These are phyloP conservation scores for Whalleya microplaca DNA, from an alignment of 2,329 filamentous ascomycete species.

Conservation along the genomic window DNA sequence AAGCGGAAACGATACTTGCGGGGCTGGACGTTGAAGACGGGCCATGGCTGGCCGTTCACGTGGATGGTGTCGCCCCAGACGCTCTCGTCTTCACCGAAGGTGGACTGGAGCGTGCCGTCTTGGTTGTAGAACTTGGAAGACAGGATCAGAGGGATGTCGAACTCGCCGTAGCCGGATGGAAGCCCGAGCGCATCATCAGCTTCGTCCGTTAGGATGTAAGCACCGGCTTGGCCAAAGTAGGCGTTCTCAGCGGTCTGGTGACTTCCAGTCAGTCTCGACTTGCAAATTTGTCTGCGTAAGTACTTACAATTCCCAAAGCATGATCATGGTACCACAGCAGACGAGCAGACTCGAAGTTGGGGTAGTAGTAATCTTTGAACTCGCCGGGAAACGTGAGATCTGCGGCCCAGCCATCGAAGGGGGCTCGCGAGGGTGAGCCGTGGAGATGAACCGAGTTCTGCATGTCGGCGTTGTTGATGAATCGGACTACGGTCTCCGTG, in stretches of 20 bases:
- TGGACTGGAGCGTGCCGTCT: constrained; percentile 53
- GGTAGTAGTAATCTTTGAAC: constrained; percentile 64
- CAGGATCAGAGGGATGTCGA: constrained; percentile 57
- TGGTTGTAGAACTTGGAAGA: constrained; percentile 54
- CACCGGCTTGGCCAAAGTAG: constrained; percentile 59
- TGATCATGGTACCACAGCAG: constrained; percentile 63
- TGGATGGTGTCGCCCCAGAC: constrained; percentile 62
- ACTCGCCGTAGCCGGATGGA: constrained; percentile 51
- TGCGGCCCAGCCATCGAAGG: constrained; percentile 58
- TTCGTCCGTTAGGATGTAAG: constrained; percentile 57
- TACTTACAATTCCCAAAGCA: constrained; percentile 39
- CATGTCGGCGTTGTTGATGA: constrained; percentile 52
- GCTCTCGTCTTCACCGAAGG: constrained; percentile 47
- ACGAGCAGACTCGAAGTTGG: constrained; percentile 56
- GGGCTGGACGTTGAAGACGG: constrained; percentile 60
- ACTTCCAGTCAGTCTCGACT: constrained; percentile 27
- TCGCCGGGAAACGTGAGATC: constrained; percentile 55
- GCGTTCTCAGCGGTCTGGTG: constrained; percentile 55
- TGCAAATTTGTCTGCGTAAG: background rate
- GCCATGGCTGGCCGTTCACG: constrained; percentile 64
- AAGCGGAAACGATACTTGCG: constrained; percentile 63
- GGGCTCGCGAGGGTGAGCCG: constrained; percentile 53
- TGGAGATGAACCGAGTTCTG: constrained; percentile 57
- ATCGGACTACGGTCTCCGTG: constrained; percentile 56
- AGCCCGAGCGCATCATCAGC: constrained; percentile 52